Percentiles rank a stretch among this genome's conserved stretches.
phyloP scores from a whole-genome alignment of 1,284 basidiomycete genomes.

The Cystobasidiaceae sp. region DNA sequence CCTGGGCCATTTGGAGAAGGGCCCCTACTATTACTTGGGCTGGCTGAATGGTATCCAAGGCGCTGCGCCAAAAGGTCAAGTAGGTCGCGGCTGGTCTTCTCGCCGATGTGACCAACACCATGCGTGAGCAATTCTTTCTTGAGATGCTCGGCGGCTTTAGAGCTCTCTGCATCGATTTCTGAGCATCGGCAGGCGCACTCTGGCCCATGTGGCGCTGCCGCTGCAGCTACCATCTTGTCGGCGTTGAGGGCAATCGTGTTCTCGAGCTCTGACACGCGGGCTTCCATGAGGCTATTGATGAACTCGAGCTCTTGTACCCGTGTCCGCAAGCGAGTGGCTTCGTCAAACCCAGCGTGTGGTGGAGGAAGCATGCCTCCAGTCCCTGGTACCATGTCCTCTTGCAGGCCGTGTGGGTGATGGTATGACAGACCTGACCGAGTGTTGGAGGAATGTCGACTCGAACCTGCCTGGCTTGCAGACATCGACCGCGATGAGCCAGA shows the following conservation, averaged over 20 bases:
- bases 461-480: background rate
- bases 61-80: slow-evolving; percentile 11
- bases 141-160: slow-evolving; percentile 11
- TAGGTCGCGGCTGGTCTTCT: slow-evolving; percentile 14
- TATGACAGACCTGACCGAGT: background rate
- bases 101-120: slow-evolving; percentile 12
- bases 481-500: slow-evolving; percentile 15
- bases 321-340: slow-evolving; percentile 36
- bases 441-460: slow-evolving; percentile 4
- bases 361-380: background rate
- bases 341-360: slow-evolving; percentile 15
- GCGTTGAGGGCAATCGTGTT: slow-evolving; percentile 21
- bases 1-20: too few species aligned
- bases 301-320: slow-evolving; percentile 42
- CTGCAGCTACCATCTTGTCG: background rate
- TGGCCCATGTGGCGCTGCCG: slow-evolving; percentile 8
- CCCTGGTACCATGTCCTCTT: background rate
- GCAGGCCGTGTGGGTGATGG: background rate
- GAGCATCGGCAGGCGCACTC: slow-evolving; percentile 23
- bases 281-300: slow-evolving; percentile 42
- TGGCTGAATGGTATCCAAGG: slow-evolving; percentile 17
- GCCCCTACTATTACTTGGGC: too few species aligned
- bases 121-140: slow-evolving; percentile 23
- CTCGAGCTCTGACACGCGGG: slow-evolving; percentile 38
- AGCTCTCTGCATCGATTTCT: slow-evolving; percentile 1